Conservation (phyloP, 495 filamentous ascomycete species). For the Talaromyces borbonicus region DNA sequence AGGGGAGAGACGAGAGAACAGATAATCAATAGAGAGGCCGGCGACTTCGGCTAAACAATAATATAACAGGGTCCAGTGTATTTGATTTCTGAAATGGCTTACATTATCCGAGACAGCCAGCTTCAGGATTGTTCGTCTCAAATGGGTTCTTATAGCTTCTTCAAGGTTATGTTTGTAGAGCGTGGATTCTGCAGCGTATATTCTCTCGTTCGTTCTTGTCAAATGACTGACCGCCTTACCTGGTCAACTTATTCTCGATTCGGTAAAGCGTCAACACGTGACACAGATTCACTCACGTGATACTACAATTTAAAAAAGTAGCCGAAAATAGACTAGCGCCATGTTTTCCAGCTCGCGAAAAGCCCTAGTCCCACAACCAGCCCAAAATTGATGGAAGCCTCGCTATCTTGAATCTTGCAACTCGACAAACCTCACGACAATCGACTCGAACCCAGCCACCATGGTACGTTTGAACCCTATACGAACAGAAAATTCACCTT, state of each 20-base stretch:
- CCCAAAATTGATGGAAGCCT: conserved; percentile 33
- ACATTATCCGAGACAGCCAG: neutral
- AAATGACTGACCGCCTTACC: no score
- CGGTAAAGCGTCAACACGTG: neutral
- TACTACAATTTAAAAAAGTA: neutral
- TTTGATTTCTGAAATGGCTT: neutral
- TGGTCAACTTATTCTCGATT: neutral
- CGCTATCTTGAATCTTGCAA: conserved; percentile 41
- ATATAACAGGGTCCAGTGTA: neutral
- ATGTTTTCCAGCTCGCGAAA: conserved; percentile 14
- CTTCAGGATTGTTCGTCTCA: no score
- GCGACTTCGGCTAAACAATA: neutral
- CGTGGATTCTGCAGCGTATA: no score
- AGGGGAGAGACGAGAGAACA: no score
- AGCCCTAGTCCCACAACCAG: conserved; percentile 44
- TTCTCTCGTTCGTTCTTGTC: no score
- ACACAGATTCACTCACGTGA: conserved; percentile 1
- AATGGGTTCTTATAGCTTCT: neutral
- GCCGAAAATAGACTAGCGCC: conserved; percentile 14
- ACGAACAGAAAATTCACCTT: no score
- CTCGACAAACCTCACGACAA: conserved; percentile 37
- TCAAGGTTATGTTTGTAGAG: neutral
- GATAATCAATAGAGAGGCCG: neutral
- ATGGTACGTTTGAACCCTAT: conserved; percentile 34
- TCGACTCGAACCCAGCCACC: conserved; percentile 37